Percentiles rank a stretch among this genome's conserved stretches.
Conservation (phyloP, 2,329 filamentous ascomycete species). For the Exophiala lecanii-corni region DNA sequence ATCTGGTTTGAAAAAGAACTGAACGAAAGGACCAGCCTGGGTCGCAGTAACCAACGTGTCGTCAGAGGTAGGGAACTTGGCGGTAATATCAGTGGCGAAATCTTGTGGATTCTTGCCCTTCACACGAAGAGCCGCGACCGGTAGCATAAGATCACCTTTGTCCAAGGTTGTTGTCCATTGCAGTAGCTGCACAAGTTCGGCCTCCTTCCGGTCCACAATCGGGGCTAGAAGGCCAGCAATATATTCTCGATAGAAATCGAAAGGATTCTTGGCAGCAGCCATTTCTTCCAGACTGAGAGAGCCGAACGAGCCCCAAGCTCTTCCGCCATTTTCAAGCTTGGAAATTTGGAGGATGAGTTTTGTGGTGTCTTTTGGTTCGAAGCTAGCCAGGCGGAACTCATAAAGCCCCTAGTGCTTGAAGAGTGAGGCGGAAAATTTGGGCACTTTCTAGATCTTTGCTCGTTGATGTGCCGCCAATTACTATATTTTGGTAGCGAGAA, state of each 20-base stretch:
- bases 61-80: conserved; percentile 56
- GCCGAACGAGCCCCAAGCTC: conserved; percentile 11
- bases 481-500: not conserved
- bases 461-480: not conserved
- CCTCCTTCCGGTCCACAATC: conserved; percentile 35
- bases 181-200: conserved; percentile 38
- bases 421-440: not conserved
- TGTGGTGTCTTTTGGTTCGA: not conserved
- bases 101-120: conserved; percentile 58
- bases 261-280: conserved; percentile 37
- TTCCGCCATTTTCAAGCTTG: conserved; percentile 13
- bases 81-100: conserved; percentile 51
- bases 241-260: conserved; percentile 44
- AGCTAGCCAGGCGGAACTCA: no score
- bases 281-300: conserved; percentile 34
- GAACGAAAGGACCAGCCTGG: conserved; percentile 55
- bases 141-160: conserved; percentile 43
- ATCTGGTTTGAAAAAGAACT: conserved; percentile 61
- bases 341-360: not conserved
- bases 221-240: conserved; percentile 40
- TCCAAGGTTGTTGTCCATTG: conserved; percentile 44
- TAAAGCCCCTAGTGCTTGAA: no score
- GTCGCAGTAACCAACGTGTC: conserved; percentile 33
- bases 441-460: not conserved
- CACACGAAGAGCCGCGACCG: conserved; percentile 42